phyloP scores from a whole-genome alignment of 805 yeast species.

The Vanderwaltozyma yarrowii region DNA sequence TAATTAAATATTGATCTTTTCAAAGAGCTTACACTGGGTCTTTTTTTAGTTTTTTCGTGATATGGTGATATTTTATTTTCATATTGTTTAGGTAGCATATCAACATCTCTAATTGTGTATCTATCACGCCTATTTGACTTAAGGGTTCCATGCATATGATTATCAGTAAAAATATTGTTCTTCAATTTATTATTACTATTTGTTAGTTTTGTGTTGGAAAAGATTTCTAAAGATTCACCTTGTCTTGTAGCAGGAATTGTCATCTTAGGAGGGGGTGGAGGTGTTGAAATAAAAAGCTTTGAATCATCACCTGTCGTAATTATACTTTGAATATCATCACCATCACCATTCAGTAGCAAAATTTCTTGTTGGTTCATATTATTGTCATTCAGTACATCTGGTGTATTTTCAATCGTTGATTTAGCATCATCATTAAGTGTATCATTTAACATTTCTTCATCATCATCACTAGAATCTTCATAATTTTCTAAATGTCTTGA shows the following conservation, averaged over 20 bases:
- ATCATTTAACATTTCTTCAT: slow-evolving; percentile 8
- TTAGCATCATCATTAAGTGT: not conserved
- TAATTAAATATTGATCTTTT: slow-evolving; percentile 22
- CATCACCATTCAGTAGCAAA: slow-evolving; percentile 22
- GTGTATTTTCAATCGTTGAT: slow-evolving; percentile 1
- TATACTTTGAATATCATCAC: slow-evolving; percentile 28
- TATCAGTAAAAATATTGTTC: slow-evolving; percentile 3
- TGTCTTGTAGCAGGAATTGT: slow-evolving; percentile 74
- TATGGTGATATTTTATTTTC: slow-evolving; percentile 2
- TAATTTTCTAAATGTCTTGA: slow-evolving; percentile 50
- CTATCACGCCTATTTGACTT: slow-evolving; percentile 10
- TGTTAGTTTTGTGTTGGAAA: slow-evolving; percentile 16
- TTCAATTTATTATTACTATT: not conserved
- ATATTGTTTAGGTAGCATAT: slow-evolving; percentile 10
- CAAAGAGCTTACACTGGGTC: slow-evolving; percentile 12
- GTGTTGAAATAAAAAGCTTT: slow-evolving; percentile 29
- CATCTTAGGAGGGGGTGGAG: slow-evolving; percentile 57
- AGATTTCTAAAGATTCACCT: slow-evolving; percentile 73
- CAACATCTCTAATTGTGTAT: slow-evolving; percentile 21
- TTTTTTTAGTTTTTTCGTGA: slow-evolving; percentile 5
- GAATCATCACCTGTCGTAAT: slow-evolving; percentile 29
- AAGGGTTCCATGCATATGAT: slow-evolving; percentile 2
- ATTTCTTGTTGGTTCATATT: slow-evolving; percentile 12
- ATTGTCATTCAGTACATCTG: slow-evolving; percentile 1
- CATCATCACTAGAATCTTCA: slow-evolving; percentile 65